Evolutionary conservation across 352 stramenopile genomes (phyloP).

Genomic region (Globisporangium emineosum): DNA sequence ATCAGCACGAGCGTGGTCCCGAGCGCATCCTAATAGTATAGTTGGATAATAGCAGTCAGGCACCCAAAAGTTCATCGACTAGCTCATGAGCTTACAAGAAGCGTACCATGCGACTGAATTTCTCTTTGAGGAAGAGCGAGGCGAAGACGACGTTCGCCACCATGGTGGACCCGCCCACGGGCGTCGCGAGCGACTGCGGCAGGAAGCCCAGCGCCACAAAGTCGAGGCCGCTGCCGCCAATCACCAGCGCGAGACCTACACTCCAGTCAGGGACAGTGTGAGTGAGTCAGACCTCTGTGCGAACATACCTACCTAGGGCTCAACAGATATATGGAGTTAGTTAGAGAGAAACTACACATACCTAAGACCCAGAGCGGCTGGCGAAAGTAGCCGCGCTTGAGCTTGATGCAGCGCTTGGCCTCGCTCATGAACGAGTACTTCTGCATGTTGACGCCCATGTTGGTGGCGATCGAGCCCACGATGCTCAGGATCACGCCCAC

Average conservation of each 20-base stretch:
- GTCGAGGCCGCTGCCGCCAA: conserved; percentile 68
- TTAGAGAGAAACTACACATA: conserved; percentile 3
- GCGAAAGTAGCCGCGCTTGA: conserved; percentile 69
- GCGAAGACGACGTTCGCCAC: conserved; percentile 83
- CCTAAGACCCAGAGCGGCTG: conserved; percentile 82
- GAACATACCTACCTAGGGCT: too few relatives aligned
- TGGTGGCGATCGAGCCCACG: conserved; percentile 67
- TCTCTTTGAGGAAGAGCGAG: conserved; percentile 75
- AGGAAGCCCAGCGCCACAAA: conserved; percentile 80
- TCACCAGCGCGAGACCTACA: conserved; percentile 52
- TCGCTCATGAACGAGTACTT: conserved; percentile 89
- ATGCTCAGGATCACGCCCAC: conserved; percentile 77
- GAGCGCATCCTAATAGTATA: conserved; percentile 39
- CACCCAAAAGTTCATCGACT: not conserved
- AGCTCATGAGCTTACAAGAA: not conserved
- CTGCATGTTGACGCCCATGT: conserved; percentile 87
- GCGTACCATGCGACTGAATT: conserved; percentile 43
- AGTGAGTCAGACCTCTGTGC: not conserved
- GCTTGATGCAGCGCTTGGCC: conserved; percentile 45
- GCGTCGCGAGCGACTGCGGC: conserved; percentile 75
- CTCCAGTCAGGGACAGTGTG: not conserved
- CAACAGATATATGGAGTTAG: not conserved
- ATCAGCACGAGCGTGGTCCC: conserved; percentile 64
- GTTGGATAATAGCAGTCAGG: not conserved
- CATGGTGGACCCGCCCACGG: conserved; percentile 77